These are phyloP conservation scores for Boletus coccyginus DNA, from an alignment of 768 basidiomycete species.

Conservation along the genomic window DNA sequence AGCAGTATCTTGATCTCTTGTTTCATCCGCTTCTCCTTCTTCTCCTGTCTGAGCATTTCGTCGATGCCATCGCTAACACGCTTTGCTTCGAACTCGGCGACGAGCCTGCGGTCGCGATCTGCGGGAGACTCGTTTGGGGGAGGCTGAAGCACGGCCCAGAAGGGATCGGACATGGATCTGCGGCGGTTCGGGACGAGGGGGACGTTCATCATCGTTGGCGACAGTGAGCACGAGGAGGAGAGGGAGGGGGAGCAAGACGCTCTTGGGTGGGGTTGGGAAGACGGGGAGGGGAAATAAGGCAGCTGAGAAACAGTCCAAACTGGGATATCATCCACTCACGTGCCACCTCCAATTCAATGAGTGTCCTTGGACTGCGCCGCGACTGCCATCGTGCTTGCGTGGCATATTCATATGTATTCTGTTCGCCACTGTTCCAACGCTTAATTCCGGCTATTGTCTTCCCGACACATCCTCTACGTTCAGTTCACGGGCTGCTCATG, in stretches of 20 bases:
- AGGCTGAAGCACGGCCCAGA: slow-evolving; percentile 63
- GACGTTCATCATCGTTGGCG: slow-evolving; percentile 17
- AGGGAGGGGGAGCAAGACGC: slow-evolving; percentile 12
- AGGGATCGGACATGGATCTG: slow-evolving; percentile 63
- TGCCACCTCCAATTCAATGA: slow-evolving; percentile 5
- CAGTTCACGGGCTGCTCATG: too few species aligned
- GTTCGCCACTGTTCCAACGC: background rate
- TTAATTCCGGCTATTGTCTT: background rate
- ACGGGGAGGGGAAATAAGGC: slow-evolving; percentile 16
- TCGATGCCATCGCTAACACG: slow-evolving; percentile 76
- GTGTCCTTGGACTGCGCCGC: background rate
- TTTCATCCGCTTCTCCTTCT: slow-evolving; percentile 56
- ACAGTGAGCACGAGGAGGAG: background rate
- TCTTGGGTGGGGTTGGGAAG: slow-evolving; percentile 18
- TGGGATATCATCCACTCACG: slow-evolving; percentile 18
- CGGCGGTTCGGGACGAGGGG: slow-evolving; percentile 38
- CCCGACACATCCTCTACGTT: background rate
- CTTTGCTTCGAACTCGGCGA: slow-evolving; percentile 68
- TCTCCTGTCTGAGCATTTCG: slow-evolving; percentile 68
- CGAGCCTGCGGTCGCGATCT: slow-evolving; percentile 63
- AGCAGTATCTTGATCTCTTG: slow-evolving; percentile 74
- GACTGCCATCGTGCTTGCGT: background rate
- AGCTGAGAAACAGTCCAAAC: slow-evolving; percentile 28
- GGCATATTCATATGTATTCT: background rate
- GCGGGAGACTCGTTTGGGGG: slow-evolving; percentile 69